Percentiles rank a stretch among this genome's conserved stretches.
Evolutionary conservation across 31 red algal species (phyloP).

Genomic region (Endocladia muricata): DNA sequence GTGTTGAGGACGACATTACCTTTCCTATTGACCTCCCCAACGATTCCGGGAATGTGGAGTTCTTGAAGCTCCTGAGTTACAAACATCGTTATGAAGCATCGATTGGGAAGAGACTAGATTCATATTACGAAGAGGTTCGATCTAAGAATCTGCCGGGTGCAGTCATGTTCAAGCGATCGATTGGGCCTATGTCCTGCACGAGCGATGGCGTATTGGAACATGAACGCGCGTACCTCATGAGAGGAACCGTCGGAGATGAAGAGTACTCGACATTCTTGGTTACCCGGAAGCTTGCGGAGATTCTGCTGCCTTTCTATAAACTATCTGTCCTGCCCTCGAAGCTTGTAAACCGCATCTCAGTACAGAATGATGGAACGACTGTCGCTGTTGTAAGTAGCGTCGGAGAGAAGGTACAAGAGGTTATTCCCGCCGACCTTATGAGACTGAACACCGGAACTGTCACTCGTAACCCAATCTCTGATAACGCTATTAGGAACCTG

Average conservation of each 20-base stretch:
- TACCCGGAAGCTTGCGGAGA: neutral
- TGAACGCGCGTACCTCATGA: neutral
- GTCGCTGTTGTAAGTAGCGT: neutral
- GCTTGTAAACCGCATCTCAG: neutral
- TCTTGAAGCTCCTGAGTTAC: slow-evolving; percentile 33
- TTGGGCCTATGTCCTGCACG: slow-evolving; percentile 5
- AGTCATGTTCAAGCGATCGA: slow-evolving; percentile 1
- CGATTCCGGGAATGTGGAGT: neutral
- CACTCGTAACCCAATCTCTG: neutral
- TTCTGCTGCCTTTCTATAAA: slow-evolving; percentile 14
- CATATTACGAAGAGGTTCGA: neutral
- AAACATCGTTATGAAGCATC: slow-evolving; percentile 4
- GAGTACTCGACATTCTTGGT: neutral
- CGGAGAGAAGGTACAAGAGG: neutral
- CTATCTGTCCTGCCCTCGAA: neutral
- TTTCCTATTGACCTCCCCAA: slow-evolving; percentile 17
- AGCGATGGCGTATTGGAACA: neutral
- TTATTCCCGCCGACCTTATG: neutral
- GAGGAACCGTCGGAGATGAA: slow-evolving; percentile 8
- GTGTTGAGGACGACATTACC: slow-evolving; percentile 32
- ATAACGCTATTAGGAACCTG: neutral
- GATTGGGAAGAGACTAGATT: neutral
- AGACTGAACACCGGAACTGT: slow-evolving; percentile 12
- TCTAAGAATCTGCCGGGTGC: slow-evolving; percentile 12
- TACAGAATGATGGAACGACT: neutral